Evolutionary conservation across 1,284 basidiomycete species (phyloP).

Genomic region (Melampsora occidentalis): DNA sequence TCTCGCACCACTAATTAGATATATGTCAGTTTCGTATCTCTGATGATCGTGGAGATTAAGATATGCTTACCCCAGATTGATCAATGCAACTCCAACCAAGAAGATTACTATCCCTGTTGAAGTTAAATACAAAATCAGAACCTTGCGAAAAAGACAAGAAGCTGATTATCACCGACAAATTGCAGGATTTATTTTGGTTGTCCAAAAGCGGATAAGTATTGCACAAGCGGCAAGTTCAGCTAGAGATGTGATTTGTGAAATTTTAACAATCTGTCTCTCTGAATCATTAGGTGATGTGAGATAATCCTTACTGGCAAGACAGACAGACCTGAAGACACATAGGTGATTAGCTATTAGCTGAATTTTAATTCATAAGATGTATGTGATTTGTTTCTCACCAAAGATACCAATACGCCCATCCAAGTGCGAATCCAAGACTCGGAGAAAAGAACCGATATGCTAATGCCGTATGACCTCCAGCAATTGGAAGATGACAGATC

Average conservation of each 20-base stretch:
- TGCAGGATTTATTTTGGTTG: conserved; percentile 22
- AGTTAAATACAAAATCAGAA: background rate
- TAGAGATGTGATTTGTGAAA: background rate
- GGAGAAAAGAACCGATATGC: conserved; percentile 45
- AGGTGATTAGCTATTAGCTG: background rate
- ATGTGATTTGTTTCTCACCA: conserved; percentile 9
- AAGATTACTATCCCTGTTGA: conserved; percentile 37
- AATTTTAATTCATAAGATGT: background rate
- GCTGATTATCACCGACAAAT: conserved; percentile 23
- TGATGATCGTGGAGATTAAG: background rate
- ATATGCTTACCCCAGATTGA: conserved; percentile 35
- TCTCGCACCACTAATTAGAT: conserved; percentile 24
- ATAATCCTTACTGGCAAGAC: conserved; percentile 29
- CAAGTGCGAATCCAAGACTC: conserved; percentile 44
- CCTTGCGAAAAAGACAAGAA: background rate
- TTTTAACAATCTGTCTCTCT: background rate
- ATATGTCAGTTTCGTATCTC: background rate
- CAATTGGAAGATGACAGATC: conserved; percentile 42
- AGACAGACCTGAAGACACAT: conserved; percentile 18
- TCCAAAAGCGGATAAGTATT: conserved; percentile 39
- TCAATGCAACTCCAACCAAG: conserved; percentile 22
- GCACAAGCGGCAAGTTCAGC: conserved; percentile 43
- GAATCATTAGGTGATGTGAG: background rate
- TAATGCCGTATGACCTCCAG: conserved; percentile 40
- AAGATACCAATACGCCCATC: conserved; percentile 45